Percentiles rank a stretch among this genome's conserved stretches.
Conservation (phyloP, 192 early-diverging fungal genomes). For the Umbelopsis sp. region DNA sequence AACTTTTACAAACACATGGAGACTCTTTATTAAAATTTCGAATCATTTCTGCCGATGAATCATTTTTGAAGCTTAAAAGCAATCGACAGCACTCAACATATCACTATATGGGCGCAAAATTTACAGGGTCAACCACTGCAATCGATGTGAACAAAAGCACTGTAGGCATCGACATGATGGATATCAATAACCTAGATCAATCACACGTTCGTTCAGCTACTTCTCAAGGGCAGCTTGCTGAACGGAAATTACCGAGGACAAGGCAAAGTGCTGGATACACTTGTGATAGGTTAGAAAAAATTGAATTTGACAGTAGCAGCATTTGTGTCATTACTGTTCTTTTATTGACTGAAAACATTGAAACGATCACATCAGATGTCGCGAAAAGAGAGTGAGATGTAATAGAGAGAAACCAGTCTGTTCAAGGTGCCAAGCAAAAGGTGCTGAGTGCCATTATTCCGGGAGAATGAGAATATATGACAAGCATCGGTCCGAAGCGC, state of each 20-base stretch:
- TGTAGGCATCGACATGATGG: too few relatives aligned
- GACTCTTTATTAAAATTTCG: neutral
- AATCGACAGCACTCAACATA: neutral
- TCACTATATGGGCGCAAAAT: too few relatives aligned
- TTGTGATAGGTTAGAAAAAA: slow-evolving; percentile 24
- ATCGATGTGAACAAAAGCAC: too few relatives aligned
- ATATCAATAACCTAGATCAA: too few relatives aligned
- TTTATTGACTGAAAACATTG: neutral
- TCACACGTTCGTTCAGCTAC: too few relatives aligned
- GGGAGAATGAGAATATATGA: slow-evolving; percentile 20
- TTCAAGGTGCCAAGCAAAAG: slow-evolving; percentile 18
- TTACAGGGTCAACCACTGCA: too few relatives aligned
- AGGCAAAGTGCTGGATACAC: slow-evolving; percentile 29
- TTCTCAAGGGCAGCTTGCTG: too few relatives aligned
- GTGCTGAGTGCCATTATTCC: slow-evolving; percentile 2
- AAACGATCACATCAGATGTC: slow-evolving; percentile 16
- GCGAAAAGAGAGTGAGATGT: slow-evolving; percentile 29
- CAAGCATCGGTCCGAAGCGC: slow-evolving; percentile 12
- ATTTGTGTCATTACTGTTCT: neutral
- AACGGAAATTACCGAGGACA: neutral
- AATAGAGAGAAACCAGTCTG: slow-evolving; percentile 25
- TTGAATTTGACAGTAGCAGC: neutral
- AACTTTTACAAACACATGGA: neutral
- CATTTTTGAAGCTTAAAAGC: neutral
- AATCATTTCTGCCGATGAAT: neutral